Evolutionary conservation across 768 basidiomycete genomes (phyloP), one percentile per base, ranked within the genome.

Genomic region (Podaxis sp.): DNA sequence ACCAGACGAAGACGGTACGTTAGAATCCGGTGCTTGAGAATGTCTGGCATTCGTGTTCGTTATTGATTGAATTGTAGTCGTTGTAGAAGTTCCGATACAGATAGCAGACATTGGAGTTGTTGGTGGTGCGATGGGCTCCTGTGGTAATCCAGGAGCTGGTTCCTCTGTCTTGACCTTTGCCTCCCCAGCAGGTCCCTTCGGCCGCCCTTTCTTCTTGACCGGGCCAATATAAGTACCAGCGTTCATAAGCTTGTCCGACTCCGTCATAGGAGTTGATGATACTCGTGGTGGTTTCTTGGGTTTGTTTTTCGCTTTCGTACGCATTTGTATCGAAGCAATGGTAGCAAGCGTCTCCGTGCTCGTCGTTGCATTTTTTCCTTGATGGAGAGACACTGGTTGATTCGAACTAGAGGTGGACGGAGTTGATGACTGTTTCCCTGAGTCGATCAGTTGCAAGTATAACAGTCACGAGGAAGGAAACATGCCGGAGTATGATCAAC

Each of bases 171-270:
- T 62, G 16, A 61, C 27, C 40, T 42, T 63, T 16, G 27, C 35
- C 5, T 61, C 59, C 6, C 42, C 23, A 21, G 16, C 11, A 27
- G 23, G 27, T 18, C 52, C 59, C 44, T 70, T 74, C 6, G 78
- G 78, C 61, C 79, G 70, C 28, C 72, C 74, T 67, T 81, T 70
- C 67, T 80, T 81, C 62, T 74, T 78, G 59, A 74, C 67, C n/a
- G 80, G 79, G 16, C 82, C 80, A 27, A 76, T 76, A 58, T 79
- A 79, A 5, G 77, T 77, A 38, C 76, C 74, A 25, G 77, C 71
- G 55, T 71, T 71, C 67, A 79, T 63, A 6, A 80, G 66, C 66
- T 74, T 76, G 60, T 80, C 79, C 1, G 79, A 79, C 62, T 76
- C 77, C 37, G 76, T 77, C 1, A 71, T 63, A 4, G 75, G 75